A percentile compares a stretch with the other conserved stretches of the same genome.
phyloP scores from a whole-genome alignment of 2,329 filamentous ascomycete genomes.

The Botrytis medusae region DNA sequence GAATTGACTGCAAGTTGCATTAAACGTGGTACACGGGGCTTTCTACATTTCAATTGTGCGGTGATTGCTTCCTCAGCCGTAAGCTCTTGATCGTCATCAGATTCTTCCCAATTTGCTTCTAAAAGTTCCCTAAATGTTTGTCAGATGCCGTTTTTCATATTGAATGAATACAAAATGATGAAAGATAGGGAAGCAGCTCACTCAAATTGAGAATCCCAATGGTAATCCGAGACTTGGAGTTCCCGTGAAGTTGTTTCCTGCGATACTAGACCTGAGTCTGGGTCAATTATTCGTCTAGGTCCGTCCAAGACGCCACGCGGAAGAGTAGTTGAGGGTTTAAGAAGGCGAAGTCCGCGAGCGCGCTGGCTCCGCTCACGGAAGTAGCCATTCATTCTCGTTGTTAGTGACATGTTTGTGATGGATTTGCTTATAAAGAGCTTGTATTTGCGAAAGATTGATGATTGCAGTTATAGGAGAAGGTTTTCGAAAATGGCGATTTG shows the following conservation, averaged over 20 bases:
- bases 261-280: not conserved
- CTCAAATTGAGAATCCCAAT: constrained; percentile 1
- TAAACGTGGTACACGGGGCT: not conserved
- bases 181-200: not conserved
- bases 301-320: not conserved
- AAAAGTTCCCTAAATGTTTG: not conserved
- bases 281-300: not conserved
- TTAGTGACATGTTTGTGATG: not conserved
- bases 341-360: not conserved
- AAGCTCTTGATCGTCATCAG: not conserved
- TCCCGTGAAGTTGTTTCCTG: constrained; percentile 2
- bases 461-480: no score
- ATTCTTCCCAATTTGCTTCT: not conserved
- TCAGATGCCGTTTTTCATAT: not conserved
- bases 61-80: not conserved
- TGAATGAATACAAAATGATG: not conserved
- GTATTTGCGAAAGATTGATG: not conserved
- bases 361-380: not conserved
- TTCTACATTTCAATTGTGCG: not conserved
- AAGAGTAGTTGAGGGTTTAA: not conserved
- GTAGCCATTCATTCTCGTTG: constrained; percentile 1
- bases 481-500: not conserved
- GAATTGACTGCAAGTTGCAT: not conserved
- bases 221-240: not conserved
- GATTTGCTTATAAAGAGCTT: not conserved